Percentiles rank a stretch among this genome's conserved stretches.
Conservation (phyloP, 805 yeast species). For the Wickerhamomyces chambardii region DNA sequence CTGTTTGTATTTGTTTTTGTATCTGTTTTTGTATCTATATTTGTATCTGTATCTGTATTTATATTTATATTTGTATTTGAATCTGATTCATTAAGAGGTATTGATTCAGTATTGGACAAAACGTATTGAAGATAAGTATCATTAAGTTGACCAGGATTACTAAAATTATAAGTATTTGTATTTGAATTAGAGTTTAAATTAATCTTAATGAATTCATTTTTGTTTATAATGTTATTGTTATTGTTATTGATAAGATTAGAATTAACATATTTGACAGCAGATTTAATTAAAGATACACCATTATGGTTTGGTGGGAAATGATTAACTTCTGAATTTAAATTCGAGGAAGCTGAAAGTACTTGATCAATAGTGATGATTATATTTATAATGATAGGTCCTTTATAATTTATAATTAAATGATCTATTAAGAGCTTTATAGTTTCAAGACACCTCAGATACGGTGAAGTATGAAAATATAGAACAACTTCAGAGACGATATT, state of each 20-base stretch:
- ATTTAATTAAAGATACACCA: conserved; percentile 29
- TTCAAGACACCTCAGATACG: conserved; percentile 34
- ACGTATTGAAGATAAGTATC: conserved; percentile 29
- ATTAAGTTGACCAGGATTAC: conserved; percentile 34
- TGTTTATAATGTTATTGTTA: conserved; percentile 4
- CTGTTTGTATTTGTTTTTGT: conserved; percentile 17
- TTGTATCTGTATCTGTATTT: conserved; percentile 23
- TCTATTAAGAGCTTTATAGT: conserved; percentile 21
- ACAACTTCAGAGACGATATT: too few relatives aligned
- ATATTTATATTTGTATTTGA: too few relatives aligned
- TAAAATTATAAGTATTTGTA: conserved; percentile 23
- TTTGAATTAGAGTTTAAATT: conserved; percentile 24
- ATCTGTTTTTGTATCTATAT: conserved; percentile 21
- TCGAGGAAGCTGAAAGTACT: conserved; percentile 34
- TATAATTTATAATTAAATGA: conserved; percentile 11
- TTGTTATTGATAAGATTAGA: conserved; percentile 7
- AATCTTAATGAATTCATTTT: conserved; percentile 14
- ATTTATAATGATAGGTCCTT: conserved; percentile 2
- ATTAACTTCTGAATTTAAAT: conserved; percentile 26
- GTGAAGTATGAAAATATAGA: conserved; percentile 27
- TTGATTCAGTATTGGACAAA: too few relatives aligned
- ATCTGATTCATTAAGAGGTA: too few relatives aligned
- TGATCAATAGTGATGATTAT: conserved; percentile 28
- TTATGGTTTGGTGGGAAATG: conserved; percentile 36
- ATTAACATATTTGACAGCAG: conserved; percentile 28